Base-by-base conservation (phyloP, 164 flowering plant species). In the Berberis vulgaris region DNA sequence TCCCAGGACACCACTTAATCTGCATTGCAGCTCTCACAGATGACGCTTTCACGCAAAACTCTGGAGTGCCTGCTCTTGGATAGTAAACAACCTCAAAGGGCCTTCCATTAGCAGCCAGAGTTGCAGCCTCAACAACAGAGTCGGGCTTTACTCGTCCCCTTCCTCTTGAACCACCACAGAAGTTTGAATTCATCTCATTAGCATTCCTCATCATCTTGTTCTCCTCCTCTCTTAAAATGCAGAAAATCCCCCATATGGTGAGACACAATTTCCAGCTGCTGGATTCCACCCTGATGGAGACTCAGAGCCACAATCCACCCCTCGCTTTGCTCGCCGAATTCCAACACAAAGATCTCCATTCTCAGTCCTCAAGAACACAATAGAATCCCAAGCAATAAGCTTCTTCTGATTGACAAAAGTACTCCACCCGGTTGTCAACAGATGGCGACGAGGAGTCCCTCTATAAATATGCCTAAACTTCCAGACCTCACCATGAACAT, bases 371-470 rank as follows among this genome's bases (percentile, higher is more conserved):
- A 91, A 61, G 67, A 94, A 94, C 65, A 94, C 99, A 59, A 94
- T 83, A 0, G 97, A 88, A 67, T 94, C 99, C 39, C 99, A 97
- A 0, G 99, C 99, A 59, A 94, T 81, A 6, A 94, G 89, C 77
- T 87, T 94, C 87, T 94, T 94, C 69, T 83, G 89, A 74, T 94
- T 91, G 66, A 94, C 99, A 67, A 94, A 94, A 52, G 81, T 78
- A 69, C 97, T 89, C 99, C 99, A 94, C 4, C 99, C 99, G 4
- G 97, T 94, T 0, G 99, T 94, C 76, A 94, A 72, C 63, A 94
- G 79, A 77, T 94, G 99, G 59, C 99, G 74, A 40, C 97, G 80
- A 0, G 99, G 99, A 0, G 97, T 94, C 49, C 99, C 99, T 58
- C 99, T 73, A 59, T 94, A 94, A 11, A 94, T 91, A 64, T 94